These are phyloP conservation scores for Pseudozyma sp. DNA, from an alignment of 1,284 basidiomycete genomes.

Conservation along the genomic window DNA sequence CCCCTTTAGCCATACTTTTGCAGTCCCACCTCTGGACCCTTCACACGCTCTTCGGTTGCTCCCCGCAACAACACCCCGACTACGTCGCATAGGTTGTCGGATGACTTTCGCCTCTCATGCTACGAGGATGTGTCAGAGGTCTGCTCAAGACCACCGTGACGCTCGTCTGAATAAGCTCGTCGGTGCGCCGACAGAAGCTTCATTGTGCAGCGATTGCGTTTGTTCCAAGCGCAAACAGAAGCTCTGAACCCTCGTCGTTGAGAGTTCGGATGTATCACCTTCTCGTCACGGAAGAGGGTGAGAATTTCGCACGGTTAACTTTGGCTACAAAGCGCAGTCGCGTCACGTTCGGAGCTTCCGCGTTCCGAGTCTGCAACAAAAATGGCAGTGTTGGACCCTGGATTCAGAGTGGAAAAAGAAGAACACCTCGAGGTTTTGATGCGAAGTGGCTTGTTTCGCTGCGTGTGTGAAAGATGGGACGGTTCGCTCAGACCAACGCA, in stretches of 20 bases:
- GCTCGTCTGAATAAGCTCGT: neutral
- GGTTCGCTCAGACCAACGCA: too few species aligned
- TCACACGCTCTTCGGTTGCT: too few species aligned
- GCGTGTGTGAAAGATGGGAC: too few species aligned
- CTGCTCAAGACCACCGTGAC: neutral
- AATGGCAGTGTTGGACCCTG: conserved; percentile 13
- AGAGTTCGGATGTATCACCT: neutral
- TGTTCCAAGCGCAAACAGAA: too few species aligned
- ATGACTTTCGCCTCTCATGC: neutral
- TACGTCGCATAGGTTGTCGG: too few species aligned
- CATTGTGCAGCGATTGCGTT: too few species aligned
- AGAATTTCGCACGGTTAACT: neutral
- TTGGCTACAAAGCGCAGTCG: neutral
- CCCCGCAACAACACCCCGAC: too few species aligned
- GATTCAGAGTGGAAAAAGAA: conserved; percentile 1
- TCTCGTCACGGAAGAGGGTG: neutral
- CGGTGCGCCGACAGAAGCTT: neutral
- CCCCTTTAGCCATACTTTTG: too few species aligned
- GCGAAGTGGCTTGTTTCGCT: too few species aligned
- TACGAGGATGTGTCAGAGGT: neutral
- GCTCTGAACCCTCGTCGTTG: too few species aligned
- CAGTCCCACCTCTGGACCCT: too few species aligned
- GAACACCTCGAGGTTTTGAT: too few species aligned
- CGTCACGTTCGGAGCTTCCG: conserved; percentile 3
- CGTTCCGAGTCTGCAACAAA: neutral